Conservation (phyloP, 2,329 filamentous ascomycete species). For the Tolypocladium guangdongense region DNA sequence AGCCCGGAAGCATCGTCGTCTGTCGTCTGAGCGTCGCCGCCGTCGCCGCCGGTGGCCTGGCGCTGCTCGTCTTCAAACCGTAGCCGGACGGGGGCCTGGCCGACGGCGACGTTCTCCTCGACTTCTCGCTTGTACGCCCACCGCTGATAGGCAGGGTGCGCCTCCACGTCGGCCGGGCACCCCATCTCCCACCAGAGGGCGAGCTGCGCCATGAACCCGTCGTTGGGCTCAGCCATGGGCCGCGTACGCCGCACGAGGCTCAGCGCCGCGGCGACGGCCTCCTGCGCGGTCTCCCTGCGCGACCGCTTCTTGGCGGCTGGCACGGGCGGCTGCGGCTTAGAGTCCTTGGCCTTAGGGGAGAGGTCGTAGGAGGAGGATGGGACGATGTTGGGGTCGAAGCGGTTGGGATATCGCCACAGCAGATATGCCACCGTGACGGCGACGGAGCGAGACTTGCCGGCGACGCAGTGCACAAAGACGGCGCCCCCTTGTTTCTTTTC, state of each 20-base stretch:
- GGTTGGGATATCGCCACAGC: conserved; percentile 53
- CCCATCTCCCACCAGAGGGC: conserved; percentile 81
- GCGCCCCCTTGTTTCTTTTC: conserved; percentile 20
- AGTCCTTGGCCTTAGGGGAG: neutral
- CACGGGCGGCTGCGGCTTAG: neutral
- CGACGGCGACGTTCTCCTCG: conserved; percentile 51
- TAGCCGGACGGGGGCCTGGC: conserved; percentile 71
- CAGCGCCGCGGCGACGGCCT: conserved; percentile 52
- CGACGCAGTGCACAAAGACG: conserved; percentile 64
- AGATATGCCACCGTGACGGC: conserved; percentile 77
- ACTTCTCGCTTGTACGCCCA: conserved; percentile 48
- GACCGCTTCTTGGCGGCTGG: conserved; percentile 8
- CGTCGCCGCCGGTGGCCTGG: neutral
- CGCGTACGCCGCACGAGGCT: conserved; percentile 57
- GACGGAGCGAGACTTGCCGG: conserved; percentile 91
- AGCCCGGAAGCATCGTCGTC: conserved; percentile 7
- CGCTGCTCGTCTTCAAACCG: conserved; percentile 67
- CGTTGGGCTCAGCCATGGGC: conserved; percentile 76
- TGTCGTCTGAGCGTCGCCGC: neutral
- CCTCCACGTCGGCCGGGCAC: conserved; percentile 55
- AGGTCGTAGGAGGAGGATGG: conserved; percentile 11
- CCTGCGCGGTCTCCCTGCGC: conserved; percentile 24
- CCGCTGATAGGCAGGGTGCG: conserved; percentile 68
- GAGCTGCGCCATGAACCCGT: conserved; percentile 84
- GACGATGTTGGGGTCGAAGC: conserved; percentile 32